Base-by-base conservation (phyloP, 495 filamentous ascomycete species). In the Xylaria palmicola region DNA sequence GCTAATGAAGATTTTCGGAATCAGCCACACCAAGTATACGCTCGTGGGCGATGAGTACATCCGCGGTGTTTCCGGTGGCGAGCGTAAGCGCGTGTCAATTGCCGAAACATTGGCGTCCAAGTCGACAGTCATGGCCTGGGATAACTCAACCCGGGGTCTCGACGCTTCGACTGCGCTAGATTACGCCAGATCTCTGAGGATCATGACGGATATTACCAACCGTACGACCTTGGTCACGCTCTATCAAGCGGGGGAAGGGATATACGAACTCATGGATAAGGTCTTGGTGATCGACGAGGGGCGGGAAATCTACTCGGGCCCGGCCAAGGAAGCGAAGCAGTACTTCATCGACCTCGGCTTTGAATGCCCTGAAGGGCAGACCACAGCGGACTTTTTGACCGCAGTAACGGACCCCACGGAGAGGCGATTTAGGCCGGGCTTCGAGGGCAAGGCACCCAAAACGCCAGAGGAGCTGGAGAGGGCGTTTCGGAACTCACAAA, bases 1-100 rank as follows among this genome's bases (percentile, higher is more conserved):
- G 1, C 79, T 94, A 39, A 80, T 90, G 37, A 87, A 90, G 62
- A 78, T 92, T 34, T 94, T 96, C 62, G 89, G 89, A 79, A 91
- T 83, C n/a, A 72, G 71, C 9, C 92, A 97, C 67, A 95, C 93
- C 0, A 84, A 85, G 60, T 84, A 94, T 64, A 97, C 93, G 0
- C 80, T 87, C 12, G 91, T 97, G 10, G 93, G 93, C 26, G 90
- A 97, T 69, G 89, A 89, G 64, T 95, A 86, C 65, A 85, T 92
- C 7, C 85, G 92, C 24, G 88, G 88, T 37, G 85, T 88, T 0
- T 89, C 87, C 61, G 83, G 87, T 5, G 86, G 86, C 64, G 78
- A 83, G 74, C 72, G 87, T 69, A 82, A 81, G 43, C 77, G 85
- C 41, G 81, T 85, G 24, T 82, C 76, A 24, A 85, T 86, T 41